Conservation (phyloP, 495 filamentous ascomycete genomes). For the Neurospora sp. region DNA sequence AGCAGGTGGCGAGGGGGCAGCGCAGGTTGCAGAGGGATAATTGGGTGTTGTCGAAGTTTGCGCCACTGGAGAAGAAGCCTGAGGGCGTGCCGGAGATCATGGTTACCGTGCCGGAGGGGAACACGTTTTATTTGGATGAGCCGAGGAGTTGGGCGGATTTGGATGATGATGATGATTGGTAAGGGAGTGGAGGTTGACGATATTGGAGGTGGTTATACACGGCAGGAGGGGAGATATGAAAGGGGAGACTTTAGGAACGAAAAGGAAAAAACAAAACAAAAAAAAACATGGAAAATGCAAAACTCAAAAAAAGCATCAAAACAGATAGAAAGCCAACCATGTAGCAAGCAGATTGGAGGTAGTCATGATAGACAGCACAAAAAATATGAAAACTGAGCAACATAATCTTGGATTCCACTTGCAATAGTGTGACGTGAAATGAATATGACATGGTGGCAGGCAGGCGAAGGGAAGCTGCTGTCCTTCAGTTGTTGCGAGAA, state of each 20-base stretch:
- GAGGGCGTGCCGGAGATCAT: background rate
- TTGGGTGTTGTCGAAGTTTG: background rate
- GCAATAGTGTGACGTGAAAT: background rate
- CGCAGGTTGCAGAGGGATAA: background rate
- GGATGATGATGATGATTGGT: background rate
- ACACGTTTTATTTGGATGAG: background rate
- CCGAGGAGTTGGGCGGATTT: background rate
- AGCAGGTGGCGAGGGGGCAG: background rate
- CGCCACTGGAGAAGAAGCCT: background rate
- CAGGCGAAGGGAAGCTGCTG: too few relatives aligned
- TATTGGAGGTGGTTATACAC: background rate
- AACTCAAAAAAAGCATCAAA: background rate
- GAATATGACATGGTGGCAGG: background rate
- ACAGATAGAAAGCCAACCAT: background rate
- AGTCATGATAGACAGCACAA: background rate
- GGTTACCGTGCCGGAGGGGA: background rate
- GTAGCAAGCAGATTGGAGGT: background rate
- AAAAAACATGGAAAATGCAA: background rate
- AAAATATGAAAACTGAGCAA: background rate
- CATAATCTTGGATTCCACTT: background rate
- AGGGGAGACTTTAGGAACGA: background rate
- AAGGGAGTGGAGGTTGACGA: background rate
- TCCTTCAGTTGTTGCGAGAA: background rate
- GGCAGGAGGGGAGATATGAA: background rate
- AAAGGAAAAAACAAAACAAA: background rate